phyloP scores from a whole-genome alignment of 495 filamentous ascomycete species.

The Tuber brumale region DNA sequence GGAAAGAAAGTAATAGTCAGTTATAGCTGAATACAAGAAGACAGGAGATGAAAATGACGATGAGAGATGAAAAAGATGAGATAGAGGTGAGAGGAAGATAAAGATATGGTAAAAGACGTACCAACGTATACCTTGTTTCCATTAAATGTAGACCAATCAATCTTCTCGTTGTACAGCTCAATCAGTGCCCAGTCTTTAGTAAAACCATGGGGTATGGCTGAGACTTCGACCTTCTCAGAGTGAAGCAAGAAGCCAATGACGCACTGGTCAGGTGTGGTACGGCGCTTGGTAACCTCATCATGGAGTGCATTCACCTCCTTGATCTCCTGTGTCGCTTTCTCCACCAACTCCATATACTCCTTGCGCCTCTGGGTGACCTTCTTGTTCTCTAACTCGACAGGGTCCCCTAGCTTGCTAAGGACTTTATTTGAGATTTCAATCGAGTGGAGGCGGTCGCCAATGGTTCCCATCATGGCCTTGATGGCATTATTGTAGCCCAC shows the following conservation, averaged over 20 bases:
- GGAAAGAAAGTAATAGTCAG: neutral
- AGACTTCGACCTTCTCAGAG: neutral
- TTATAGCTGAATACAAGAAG: neutral
- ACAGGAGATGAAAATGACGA: neutral
- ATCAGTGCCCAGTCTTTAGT: constrained; percentile 15
- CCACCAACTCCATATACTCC: neutral
- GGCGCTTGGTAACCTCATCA: constrained; percentile 9
- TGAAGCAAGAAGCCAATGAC: constrained; percentile 12
- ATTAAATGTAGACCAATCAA: constrained; percentile 12
- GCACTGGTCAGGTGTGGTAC: neutral
- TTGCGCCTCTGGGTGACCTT: neutral
- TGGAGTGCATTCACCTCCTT: constrained; percentile 10
- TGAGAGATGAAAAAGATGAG: neutral
- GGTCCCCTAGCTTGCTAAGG: neutral
- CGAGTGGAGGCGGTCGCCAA: neutral
- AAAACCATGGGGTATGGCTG: neutral
- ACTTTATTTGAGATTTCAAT: neutral
- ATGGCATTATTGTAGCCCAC: neutral
- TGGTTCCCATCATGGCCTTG: neutral
- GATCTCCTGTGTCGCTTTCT: neutral
- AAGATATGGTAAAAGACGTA: constrained; percentile 14
- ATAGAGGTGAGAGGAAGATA: constrained; percentile 3
- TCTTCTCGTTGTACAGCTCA: constrained; percentile 9
- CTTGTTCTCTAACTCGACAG: neutral
- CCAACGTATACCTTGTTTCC: constrained; percentile 18